These are phyloP conservation scores for Monsonia emarginata DNA, from an alignment of 441 rosid species.

Conservation along the genomic window DNA sequence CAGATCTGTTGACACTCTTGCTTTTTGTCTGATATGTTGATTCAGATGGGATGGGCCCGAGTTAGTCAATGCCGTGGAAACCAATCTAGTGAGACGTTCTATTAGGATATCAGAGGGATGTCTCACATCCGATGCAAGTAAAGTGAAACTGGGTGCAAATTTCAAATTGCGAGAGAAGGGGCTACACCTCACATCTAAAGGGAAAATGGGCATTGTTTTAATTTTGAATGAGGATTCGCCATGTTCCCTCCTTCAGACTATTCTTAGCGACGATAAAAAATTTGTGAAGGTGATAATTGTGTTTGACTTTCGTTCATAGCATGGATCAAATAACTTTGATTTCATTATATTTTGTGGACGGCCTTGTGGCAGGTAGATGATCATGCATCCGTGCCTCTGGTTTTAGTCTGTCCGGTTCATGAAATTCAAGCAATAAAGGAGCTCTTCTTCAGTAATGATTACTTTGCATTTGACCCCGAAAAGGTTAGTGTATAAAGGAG, in stretches of 20 bases:
- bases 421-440: conserved; percentile 33
- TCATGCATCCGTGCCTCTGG: conserved; percentile 47
- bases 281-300: conserved; percentile 42
- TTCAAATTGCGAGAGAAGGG: conserved; percentile 42
- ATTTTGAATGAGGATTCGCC: conserved; percentile 31
- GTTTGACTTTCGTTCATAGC: conserved; percentile 10
- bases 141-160: conserved; percentile 30
- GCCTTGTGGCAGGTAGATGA: conserved; percentile 45
- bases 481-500: conserved; percentile 41
- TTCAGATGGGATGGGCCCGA: conserved; percentile 48
- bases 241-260: conserved; percentile 27
- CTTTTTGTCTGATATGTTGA: conserved; percentile 20
- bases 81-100: conserved; percentile 26
- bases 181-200: conserved; percentile 37
- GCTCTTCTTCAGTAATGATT: conserved; percentile 41
- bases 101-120: conserved; percentile 33
- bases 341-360: not conserved
- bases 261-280: conserved; percentile 37
- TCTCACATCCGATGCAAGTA: conserved; percentile 27
- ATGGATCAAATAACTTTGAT: not conserved
- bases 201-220: conserved; percentile 55
- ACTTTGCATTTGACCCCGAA: conserved; percentile 54
- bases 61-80: conserved; percentile 29
- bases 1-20: conserved; percentile 7
- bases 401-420: conserved; percentile 42